Evolutionary conservation across 1,139 yeast genomes (phyloP), one percentile per base, ranked within the genome.

Genomic region (Zygosaccharomyces sapae): DNA sequence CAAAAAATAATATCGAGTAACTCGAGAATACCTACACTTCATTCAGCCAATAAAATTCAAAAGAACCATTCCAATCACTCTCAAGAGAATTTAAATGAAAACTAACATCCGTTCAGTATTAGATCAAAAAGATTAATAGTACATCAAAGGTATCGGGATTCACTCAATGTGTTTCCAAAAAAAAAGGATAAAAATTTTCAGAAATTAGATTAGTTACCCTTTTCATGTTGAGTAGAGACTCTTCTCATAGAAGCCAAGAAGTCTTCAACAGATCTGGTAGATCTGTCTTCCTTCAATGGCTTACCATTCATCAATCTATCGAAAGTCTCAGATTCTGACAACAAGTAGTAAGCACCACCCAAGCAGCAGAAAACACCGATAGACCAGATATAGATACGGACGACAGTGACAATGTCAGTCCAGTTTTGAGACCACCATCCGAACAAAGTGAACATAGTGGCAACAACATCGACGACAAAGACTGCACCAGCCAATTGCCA

Each of bases 401-500:
- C 89, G 69, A 88, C 95, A 51, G 96, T 83, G 66, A 89, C 96
- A 65, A 88, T 83, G 75, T 88, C 95, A 71, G 92, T 88, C 95
- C 95, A 86, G 85, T 89, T 89, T 76, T 86, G 94, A 65, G 96
- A 86, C 89, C 94, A 84, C 96, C 96, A 89, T 66, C 97, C 96
- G 83, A 88, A 89, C 69, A 88, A 75, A 65, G 87, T 75, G 81
- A 87, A 87, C 82, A 86, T 81, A 57, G 95, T 87, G 61, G 96
- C 94, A 65, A 87, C 74, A 77, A 86, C 74, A 75, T 87, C 95
- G 69, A 87, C 96, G 70, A 75, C 76, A 67, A 86, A 77, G 67
- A 87, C 95, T 66, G 96, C 96, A 79, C 94, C 95, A 65, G 90
- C 69, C 75, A 87, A 83, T 80, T 87, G 95, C 95, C 95, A 87